Evolutionary conservation across 371 early-diverging fungal genomes (phyloP).

Genomic region (Circinella minor): DNA sequence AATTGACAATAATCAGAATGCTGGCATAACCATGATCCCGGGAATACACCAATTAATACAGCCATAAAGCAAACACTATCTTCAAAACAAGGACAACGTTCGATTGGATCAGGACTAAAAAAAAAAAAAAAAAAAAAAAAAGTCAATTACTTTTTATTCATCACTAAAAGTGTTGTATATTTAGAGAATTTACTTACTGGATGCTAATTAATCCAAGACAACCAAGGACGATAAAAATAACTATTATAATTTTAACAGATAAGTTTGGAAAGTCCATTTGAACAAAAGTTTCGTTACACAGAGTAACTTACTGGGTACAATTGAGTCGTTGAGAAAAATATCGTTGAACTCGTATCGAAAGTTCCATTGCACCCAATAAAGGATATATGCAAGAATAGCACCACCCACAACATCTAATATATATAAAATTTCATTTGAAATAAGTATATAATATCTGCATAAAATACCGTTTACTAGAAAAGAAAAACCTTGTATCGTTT

Average conservation of each 20-base stretch:
- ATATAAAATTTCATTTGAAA: neutral
- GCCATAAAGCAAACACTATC: slow-evolving; percentile 73
- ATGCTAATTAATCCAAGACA: slow-evolving; percentile 55
- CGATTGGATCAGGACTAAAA: slow-evolving; percentile 70
- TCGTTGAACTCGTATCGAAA: slow-evolving; percentile 54
- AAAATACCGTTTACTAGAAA: too few relatives aligned
- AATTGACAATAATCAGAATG: slow-evolving; percentile 41
- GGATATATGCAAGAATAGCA: slow-evolving; percentile 57
- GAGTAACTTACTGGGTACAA: slow-evolving; percentile 49
- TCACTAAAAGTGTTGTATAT: neutral
- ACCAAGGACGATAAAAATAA: slow-evolving; percentile 42
- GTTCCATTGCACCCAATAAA: slow-evolving; percentile 65
- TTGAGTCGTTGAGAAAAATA: slow-evolving; percentile 54
- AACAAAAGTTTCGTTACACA: neutral
- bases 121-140: neutral
- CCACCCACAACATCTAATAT: slow-evolving; percentile 72
- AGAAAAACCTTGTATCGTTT: too few relatives aligned
- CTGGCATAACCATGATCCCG: slow-evolving; percentile 64
- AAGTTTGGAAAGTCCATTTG: neutral
- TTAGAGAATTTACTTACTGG: slow-evolving; percentile 47
- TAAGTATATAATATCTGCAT: neutral
- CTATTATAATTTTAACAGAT: slow-evolving; percentile 19
- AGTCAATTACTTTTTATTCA: too few relatives aligned
- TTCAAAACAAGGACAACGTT: slow-evolving; percentile 72
- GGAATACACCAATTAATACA: slow-evolving; percentile 68